phyloP scores from a whole-genome alignment of 2,329 filamentous ascomycete genomes.

The Xylaria sp. region DNA sequence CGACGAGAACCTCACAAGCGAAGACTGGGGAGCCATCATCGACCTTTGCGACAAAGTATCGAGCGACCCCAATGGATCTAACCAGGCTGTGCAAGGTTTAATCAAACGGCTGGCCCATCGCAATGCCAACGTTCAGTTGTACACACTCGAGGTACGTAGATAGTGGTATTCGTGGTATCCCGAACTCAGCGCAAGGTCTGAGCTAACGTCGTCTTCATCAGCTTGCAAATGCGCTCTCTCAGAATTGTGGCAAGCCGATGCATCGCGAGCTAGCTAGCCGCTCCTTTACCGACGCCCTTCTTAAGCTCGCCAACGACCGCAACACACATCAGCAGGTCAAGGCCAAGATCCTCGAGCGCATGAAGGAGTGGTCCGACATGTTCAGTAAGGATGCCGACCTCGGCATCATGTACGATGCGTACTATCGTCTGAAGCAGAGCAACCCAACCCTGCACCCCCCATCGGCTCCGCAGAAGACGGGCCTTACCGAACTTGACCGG shows the following conservation, averaged over 20 bases:
- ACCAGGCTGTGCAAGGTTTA: constrained; percentile 87
- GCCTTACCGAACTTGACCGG: constrained; percentile 88
- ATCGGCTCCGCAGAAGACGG: constrained; percentile 91
- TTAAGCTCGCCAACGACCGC: constrained; percentile 90
- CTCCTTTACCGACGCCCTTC: constrained; percentile 91
- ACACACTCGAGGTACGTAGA: constrained; percentile 80
- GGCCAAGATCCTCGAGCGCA: constrained; percentile 94
- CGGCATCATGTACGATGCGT: constrained; percentile 97
- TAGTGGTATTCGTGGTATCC: not conserved
- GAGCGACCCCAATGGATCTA: constrained; percentile 68
- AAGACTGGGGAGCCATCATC: constrained; percentile 75
- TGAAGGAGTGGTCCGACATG: constrained; percentile 97
- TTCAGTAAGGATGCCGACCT: constrained; percentile 89
- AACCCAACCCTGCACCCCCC: constrained; percentile 92
- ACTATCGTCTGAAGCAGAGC: constrained; percentile 81
- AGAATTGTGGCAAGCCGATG: constrained; percentile 88
- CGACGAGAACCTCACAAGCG: constrained; percentile 94
- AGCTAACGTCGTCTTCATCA: constrained; percentile 48
- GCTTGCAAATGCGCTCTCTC: constrained; percentile 89
- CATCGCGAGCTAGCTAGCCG: constrained; percentile 91
- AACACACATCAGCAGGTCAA: constrained; percentile 98
- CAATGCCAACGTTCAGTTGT: constrained; percentile 95
- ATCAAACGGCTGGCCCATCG: constrained; percentile 92
- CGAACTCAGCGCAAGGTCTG: not conserved
- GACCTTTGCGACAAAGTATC: constrained; percentile 70